Conservation (phyloP, 1,284 basidiomycete genomes). For the Neolentinus lepideus region DNA sequence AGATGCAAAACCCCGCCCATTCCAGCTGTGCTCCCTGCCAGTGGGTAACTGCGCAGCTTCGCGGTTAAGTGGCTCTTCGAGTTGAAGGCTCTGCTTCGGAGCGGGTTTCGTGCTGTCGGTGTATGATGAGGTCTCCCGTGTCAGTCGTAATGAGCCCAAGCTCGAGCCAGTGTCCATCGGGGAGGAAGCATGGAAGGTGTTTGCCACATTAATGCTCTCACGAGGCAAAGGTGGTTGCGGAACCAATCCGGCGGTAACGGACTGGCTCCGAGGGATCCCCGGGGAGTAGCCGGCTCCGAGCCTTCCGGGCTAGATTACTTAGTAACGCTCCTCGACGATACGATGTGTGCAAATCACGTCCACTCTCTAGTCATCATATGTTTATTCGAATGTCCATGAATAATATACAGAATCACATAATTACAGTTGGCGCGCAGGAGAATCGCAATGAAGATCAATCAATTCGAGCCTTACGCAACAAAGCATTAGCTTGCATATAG, state of each 20-base stretch:
- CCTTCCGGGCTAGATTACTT: background rate
- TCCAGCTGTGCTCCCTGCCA: constrained; percentile 7
- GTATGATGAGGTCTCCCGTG: constrained; percentile 9
- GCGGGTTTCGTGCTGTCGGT: background rate
- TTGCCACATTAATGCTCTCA: constrained; percentile 3
- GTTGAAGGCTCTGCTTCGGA: constrained; percentile 12
- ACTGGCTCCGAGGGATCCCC: background rate
- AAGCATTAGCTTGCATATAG: too few relatives aligned
- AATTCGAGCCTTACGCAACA: too few relatives aligned
- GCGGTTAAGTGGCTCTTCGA: constrained; percentile 10
- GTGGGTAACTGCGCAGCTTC: background rate
- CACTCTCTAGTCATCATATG: too few relatives aligned
- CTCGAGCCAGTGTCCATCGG: constrained; percentile 19
- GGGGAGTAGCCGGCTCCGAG: background rate
- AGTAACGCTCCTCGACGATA: too few relatives aligned
- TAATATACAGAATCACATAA: too few relatives aligned
- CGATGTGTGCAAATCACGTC: too few relatives aligned
- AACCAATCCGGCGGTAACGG: background rate
- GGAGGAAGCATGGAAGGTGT: background rate
- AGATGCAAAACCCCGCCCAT: constrained; percentile 9
- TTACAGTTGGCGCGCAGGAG: too few relatives aligned
- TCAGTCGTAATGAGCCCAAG: constrained; percentile 17
- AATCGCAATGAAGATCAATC: too few relatives aligned
- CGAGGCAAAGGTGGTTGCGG: background rate
- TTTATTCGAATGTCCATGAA: too few relatives aligned